Conservation (phyloP, 768 basidiomycete species). For the Dictyophora rubrovolvata region DNA sequence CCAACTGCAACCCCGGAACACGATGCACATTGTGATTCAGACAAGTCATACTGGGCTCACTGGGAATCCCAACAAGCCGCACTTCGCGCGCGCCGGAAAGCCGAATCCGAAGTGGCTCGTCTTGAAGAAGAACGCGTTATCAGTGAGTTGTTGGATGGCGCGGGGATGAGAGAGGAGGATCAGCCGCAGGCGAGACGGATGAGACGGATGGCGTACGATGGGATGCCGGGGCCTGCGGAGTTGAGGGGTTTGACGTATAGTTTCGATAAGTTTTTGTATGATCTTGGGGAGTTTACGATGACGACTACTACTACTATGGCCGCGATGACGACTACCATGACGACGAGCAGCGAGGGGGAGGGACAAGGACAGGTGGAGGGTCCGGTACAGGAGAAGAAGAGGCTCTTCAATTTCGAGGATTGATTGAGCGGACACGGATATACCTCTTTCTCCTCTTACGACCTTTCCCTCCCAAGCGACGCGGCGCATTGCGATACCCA, state of each 20-base stretch:
- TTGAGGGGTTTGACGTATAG: not conserved
- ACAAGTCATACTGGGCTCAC: not conserved
- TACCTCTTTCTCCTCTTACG: not conserved
- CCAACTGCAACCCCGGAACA: not conserved
- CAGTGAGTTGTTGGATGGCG: constrained; percentile 2
- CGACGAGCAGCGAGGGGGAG: too few relatives aligned
- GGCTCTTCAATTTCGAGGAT: constrained; percentile 8
- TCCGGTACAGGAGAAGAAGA: not conserved
- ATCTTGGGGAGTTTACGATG: not conserved
- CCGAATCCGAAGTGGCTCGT: not conserved
- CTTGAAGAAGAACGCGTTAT: constrained; percentile 7
- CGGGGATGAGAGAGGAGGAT: constrained; percentile 8
- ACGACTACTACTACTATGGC: too few relatives aligned
- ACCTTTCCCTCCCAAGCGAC: not conserved
- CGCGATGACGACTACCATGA: too few relatives aligned
- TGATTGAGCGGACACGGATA: not conserved
- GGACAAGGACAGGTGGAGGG: too few relatives aligned
- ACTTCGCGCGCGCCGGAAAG: not conserved
- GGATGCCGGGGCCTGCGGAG: constrained; percentile 3
- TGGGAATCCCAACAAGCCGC: constrained; percentile 2
- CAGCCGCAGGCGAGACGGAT: constrained; percentile 8
- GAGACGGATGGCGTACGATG: constrained; percentile 9
- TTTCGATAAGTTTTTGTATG: constrained; percentile 7
- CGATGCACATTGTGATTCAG: not conserved
- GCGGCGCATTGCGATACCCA: not conserved